These are phyloP conservation scores for Aquilaria sinensis DNA, from an alignment of 345 rosid species.

Conservation along the genomic window DNA sequence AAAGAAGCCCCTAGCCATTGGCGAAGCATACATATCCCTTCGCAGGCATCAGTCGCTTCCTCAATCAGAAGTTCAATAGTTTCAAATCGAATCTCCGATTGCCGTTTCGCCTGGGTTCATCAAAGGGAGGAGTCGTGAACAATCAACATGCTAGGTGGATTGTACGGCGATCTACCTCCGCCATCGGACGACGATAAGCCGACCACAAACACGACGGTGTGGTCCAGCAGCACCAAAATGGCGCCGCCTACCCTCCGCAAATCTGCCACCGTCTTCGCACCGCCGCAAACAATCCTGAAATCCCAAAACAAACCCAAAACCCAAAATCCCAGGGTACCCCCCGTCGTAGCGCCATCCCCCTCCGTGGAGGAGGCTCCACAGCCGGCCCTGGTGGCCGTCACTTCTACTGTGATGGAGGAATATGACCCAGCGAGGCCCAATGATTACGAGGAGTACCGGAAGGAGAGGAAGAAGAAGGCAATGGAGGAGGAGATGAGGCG, in stretches of 20 bases:
- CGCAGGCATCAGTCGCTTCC: no score
- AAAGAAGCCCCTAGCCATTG: no score
- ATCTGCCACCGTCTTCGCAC: conserved; percentile 44
- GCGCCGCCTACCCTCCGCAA: conserved; percentile 95
- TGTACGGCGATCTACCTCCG: conserved; percentile 99
- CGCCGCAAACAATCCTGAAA: conserved; percentile 68
- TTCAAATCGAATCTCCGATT: no score
- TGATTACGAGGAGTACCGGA: conserved; percentile 78
- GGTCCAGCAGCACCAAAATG: conserved; percentile 85
- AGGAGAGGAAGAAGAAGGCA: conserved; percentile 72
- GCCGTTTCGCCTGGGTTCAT: no score
- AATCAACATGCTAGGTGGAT: conserved; percentile 69
- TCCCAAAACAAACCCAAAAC: conserved; percentile 49
- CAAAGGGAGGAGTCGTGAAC: no score
- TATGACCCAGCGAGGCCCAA: conserved; percentile 96
- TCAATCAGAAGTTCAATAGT: no score
- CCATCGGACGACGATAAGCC: conserved; percentile 78
- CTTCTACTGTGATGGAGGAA: conserved; percentile 77
- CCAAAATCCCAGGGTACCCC: conserved; percentile 16
- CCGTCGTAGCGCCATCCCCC: conserved; percentile 10
- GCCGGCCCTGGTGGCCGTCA: conserved; percentile 72
- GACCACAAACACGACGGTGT: conserved; percentile 47
- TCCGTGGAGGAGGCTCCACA: conserved; percentile 23
- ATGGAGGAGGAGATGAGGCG: conserved; percentile 74
- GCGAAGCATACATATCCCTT: no score